A percentile compares a stretch with the other conserved stretches of the same genome.
Conservation (phyloP, 768 basidiomycete genomes). For the Dioszegia crocea region DNA sequence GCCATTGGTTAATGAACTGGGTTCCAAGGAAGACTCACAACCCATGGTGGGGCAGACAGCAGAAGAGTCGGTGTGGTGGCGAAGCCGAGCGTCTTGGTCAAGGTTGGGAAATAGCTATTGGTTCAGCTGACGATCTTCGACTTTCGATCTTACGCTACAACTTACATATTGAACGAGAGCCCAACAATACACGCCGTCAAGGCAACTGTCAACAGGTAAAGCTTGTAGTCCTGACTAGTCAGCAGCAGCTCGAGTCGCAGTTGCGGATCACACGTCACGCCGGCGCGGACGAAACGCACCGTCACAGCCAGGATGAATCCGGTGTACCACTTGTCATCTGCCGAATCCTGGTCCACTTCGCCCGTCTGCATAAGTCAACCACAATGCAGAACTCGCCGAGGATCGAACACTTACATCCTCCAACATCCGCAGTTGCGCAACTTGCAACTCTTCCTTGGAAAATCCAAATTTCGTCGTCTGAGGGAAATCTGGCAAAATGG, state of each 20-base stretch:
- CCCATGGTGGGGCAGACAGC: slow-evolving; percentile 68
- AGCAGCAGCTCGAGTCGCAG: neutral
- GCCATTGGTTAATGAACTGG: neutral
- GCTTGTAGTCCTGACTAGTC: slow-evolving; percentile 62
- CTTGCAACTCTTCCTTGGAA: slow-evolving; percentile 40
- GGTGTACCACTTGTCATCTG: slow-evolving; percentile 44
- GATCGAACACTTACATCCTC: slow-evolving; percentile 20
- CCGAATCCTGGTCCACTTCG: slow-evolving; percentile 56
- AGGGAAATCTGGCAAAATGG: slow-evolving; percentile 53
- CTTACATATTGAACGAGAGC: slow-evolving; percentile 61
- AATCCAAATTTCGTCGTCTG: slow-evolving; percentile 42
- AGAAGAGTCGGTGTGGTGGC: slow-evolving; percentile 62
- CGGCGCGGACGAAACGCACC: neutral
- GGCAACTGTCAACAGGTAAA: slow-evolving; percentile 66
- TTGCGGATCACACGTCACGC: too few species aligned
- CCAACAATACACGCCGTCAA: slow-evolving; percentile 60
- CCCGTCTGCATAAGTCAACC: slow-evolving; percentile 43
- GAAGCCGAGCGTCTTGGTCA: slow-evolving; percentile 63
- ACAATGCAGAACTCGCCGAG: too few species aligned
- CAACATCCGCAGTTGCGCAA: slow-evolving; percentile 38
- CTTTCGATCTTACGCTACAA: too few species aligned
- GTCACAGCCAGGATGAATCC: slow-evolving; percentile 61
- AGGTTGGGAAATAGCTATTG: slow-evolving; percentile 44
- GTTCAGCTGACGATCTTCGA: neutral
- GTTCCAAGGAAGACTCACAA: neutral